Percentiles rank a stretch among this genome's conserved stretches.
phyloP scores from a whole-genome alignment of 2,329 filamentous ascomycete genomes.

The Podosphaera aphanis region DNA sequence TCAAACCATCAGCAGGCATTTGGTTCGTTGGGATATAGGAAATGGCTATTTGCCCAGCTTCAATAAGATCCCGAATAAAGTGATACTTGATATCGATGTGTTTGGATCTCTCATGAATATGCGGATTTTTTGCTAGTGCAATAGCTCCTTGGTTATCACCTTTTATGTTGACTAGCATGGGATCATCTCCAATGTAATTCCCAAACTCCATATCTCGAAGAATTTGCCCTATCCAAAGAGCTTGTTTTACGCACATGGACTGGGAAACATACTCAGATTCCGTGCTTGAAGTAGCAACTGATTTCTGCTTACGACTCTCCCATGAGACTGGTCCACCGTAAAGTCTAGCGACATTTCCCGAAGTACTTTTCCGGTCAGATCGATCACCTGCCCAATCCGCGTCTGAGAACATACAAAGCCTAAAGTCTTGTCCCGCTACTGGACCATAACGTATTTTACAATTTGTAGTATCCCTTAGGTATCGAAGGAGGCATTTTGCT shows the following conservation, averaged over 20 bases:
- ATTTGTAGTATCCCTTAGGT: no score
- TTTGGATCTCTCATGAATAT: no score
- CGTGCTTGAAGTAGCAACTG: background rate
- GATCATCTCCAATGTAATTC: background rate
- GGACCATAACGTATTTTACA: no score
- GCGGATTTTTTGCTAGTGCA: no score
- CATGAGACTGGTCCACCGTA: background rate
- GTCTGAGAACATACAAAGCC: no score
- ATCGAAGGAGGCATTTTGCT: no score
- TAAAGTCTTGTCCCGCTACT: no score
- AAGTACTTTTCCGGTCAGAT: no score
- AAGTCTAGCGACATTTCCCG: background rate
- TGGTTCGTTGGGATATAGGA: background rate
- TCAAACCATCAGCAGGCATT: background rate
- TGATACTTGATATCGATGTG: no score
- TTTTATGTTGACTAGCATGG: background rate
- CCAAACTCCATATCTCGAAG: background rate
- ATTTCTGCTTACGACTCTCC: background rate
- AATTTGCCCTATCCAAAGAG: background rate
- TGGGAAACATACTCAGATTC: background rate
- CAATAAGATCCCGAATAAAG: no score
- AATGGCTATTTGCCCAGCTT: background rate
- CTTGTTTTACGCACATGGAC: background rate
- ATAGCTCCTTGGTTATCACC: background rate
- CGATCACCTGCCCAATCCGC: no score